phyloP scores from a whole-genome alignment of 1,284 basidiomycete species.

The Prillingera fragicola region DNA sequence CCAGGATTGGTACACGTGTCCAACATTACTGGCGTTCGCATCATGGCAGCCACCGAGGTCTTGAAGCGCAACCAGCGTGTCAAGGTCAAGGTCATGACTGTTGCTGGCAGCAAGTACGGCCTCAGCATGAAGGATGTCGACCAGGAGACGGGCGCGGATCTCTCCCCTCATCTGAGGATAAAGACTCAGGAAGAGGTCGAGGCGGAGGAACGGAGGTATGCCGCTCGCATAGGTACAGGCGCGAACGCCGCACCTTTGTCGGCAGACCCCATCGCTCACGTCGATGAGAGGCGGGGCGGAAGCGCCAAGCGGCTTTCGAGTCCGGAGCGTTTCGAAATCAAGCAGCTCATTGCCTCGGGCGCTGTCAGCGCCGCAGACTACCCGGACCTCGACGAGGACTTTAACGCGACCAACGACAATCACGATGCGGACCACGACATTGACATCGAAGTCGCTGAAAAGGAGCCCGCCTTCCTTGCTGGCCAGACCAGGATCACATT shows the following conservation, averaged over 20 bases:
- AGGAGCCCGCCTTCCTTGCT: slow-evolving; percentile 91
- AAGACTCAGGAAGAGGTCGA: slow-evolving; percentile 83
- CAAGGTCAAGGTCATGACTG: slow-evolving; percentile 93
- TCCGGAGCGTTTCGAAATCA: slow-evolving; percentile 98
- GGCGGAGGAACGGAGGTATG: slow-evolving; percentile 64
- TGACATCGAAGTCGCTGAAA: slow-evolving; percentile 94
- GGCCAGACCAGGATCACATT: slow-evolving; percentile 94
- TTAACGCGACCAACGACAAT: slow-evolving; percentile 66
- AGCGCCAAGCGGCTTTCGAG: slow-evolving; percentile 83
- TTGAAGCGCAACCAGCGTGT: slow-evolving; percentile 77
- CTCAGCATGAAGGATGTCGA: slow-evolving; percentile 98
- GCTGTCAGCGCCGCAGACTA: slow-evolving; percentile 88
- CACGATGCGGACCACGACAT: slow-evolving; percentile 90
- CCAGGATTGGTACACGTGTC: slow-evolving; percentile 93
- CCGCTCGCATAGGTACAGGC: slow-evolving; percentile 60
- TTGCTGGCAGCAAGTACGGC: slow-evolving; percentile 71
- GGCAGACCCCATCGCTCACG: slow-evolving; percentile 23
- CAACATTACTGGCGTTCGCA: slow-evolving; percentile 74
- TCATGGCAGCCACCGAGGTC: slow-evolving; percentile 80
- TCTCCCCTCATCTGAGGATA: slow-evolving; percentile 81
- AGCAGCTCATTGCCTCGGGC: slow-evolving; percentile 95
- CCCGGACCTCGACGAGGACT: slow-evolving; percentile 90
- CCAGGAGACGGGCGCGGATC: slow-evolving; percentile 78
- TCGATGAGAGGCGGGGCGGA: slow-evolving; percentile 62
- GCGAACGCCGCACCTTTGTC: slow-evolving; percentile 50